Base-by-base conservation (phyloP, 1,284 basidiomycete species). In the Mycena citricolor region DNA sequence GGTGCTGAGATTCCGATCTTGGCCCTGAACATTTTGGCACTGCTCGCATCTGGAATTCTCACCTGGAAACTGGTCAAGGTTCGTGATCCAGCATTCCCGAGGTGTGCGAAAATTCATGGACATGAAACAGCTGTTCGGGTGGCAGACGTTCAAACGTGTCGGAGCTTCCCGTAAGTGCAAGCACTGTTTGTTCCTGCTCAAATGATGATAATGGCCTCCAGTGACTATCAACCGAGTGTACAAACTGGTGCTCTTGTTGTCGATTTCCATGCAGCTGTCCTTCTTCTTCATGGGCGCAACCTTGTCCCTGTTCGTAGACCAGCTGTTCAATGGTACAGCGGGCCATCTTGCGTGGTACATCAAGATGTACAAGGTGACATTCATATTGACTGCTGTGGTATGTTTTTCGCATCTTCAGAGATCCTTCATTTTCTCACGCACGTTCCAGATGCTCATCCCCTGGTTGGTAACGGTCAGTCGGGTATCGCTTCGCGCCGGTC, bases 91-190 rank as follows among this genome's bases (percentile, higher is more conserved):
- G 4, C 14, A 14, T 14, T 29, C 34, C 32, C 19, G 13, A 30
- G 8, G 21, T 8, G 2, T 13, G 6, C 37, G 13, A 35, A 12
- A n/a, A 21, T 26, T 49, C n/a, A n/a, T n/a, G n/a, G 22, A 45
- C 12, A 24, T 40, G 8, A 13, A 30, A 37, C 28, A 89, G 86
- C 60, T 75, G 21, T 90, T 86, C 57, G 83, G 86, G 32, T 89
- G 85, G 86, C 83, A 87, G 62, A 90, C 86, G 1, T 90, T 88
- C 75, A 88, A 89, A 61, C 81, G 86, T 47, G 79, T 90, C 41
- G 86, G 86, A 33, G 86, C 86, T n/a, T 86, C 81, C 5, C 21
- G 50, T 48, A 38, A 10, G 50, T 43, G 26, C n/a, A 8, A 10
- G 24, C 22, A 29, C 13, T 14, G 2, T 32, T 12, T 8, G 25